Evolutionary conservation across 1,139 yeast species (phyloP).

Genomic region (Yamadazyma triangularis): DNA sequence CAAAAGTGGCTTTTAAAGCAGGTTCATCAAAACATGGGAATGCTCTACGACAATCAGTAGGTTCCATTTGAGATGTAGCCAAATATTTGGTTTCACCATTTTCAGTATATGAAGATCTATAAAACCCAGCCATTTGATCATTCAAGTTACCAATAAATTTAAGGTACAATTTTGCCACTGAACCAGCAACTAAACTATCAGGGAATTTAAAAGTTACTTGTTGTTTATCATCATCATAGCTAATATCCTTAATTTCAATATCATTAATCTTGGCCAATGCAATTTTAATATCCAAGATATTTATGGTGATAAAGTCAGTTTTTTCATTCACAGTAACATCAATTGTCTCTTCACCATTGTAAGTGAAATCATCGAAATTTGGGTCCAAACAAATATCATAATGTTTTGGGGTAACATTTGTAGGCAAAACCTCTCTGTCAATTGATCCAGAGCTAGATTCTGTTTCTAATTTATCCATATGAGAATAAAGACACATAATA

Average conservation of each 20-base stretch:
- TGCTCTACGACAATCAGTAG: slow-evolving; percentile 86
- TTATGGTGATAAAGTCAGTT: slow-evolving; percentile 50
- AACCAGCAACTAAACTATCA: slow-evolving; percentile 43
- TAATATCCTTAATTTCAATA: slow-evolving; percentile 14
- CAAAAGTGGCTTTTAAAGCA: slow-evolving; percentile 72
- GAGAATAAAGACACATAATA: neutral
- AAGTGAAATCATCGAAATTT: slow-evolving; percentile 64
- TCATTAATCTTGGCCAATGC: slow-evolving; percentile 46
- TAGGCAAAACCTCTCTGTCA: slow-evolving; percentile 69
- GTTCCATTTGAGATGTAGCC: slow-evolving; percentile 86
- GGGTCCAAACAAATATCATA: slow-evolving; percentile 74
- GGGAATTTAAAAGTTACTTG: slow-evolving; percentile 32
- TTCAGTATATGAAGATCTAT: slow-evolving; percentile 63
- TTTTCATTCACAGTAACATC: slow-evolving; percentile 58
- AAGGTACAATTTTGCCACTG: slow-evolving; percentile 43
- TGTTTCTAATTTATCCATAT: neutral
- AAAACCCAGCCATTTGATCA: slow-evolving; percentile 85
- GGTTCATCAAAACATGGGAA: slow-evolving; percentile 94
- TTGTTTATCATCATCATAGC: neutral
- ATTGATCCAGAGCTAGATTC: slow-evolving; percentile 1
- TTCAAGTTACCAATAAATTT: slow-evolving; percentile 68
- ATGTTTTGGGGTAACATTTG: slow-evolving; percentile 66
- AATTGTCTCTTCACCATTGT: slow-evolving; percentile 61
- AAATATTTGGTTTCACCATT: slow-evolving; percentile 61
- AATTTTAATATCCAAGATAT: slow-evolving; percentile 62